phyloP scores from a whole-genome alignment of 345 rosid species.

The Aquilaria yunnanensis region DNA sequence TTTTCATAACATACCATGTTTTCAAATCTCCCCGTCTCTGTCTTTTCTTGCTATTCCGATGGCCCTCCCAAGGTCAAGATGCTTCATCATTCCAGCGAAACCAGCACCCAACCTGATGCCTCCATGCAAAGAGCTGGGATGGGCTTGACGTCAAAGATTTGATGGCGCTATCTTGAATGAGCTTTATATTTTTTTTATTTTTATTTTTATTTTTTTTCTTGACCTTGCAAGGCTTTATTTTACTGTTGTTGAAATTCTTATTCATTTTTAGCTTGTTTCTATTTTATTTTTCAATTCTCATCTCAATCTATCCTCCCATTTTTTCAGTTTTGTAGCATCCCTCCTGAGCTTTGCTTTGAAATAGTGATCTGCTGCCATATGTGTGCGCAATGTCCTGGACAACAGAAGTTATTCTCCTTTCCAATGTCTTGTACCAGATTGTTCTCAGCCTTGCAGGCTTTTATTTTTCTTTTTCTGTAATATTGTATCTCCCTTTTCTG shows the following conservation, averaged over 20 bases:
- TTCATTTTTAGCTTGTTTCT: background rate
- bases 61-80: background rate
- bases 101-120: background rate
- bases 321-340: conserved; percentile 13
- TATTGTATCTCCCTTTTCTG: too few species aligned
- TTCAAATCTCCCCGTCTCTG: background rate
- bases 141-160: background rate
- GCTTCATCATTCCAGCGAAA: conserved; percentile 13
- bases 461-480: too few species aligned
- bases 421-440: too few species aligned
- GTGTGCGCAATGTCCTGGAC: too few species aligned
- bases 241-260: background rate
- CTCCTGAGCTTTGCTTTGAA: conserved; percentile 30
- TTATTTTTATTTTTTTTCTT: conserved; percentile 35
- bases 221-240: conserved; percentile 62
- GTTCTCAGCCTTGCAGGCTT: too few species aligned
- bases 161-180: conserved; percentile 51
- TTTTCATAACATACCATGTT: background rate
- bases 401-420: too few species aligned
- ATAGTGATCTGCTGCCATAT: background rate
- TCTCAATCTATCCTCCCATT: background rate
- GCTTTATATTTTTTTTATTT: conserved; percentile 24
- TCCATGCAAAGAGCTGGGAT: background rate
- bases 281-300: background rate
- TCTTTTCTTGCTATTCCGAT: conserved; percentile 4